A percentile compares a stretch with the other conserved stretches of the same genome.
Conservation (phyloP, 768 basidiomycete genomes). For the Pleurotus tuber-regium region DNA sequence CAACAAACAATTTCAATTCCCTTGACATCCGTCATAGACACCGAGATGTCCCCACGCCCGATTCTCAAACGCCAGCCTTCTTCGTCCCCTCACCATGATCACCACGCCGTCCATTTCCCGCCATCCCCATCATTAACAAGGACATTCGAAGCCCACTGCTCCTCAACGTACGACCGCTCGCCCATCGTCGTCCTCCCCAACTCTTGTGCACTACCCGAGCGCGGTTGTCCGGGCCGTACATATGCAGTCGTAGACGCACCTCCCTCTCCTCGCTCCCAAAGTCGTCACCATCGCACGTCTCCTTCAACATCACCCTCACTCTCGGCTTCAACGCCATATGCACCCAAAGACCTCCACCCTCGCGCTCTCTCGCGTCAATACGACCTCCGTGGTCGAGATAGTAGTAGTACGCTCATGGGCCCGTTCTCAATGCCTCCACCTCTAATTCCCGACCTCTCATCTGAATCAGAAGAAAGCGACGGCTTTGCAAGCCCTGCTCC, state of each 20-base stretch:
- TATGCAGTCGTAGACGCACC: conserved; percentile 48
- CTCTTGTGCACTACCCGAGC: conserved; percentile 71
- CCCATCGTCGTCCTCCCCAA: conserved; percentile 76
- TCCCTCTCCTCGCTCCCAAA: conserved; percentile 10
- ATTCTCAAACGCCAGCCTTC: conserved; percentile 53
- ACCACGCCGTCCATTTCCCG: conserved; percentile 47
- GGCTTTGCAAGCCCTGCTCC: conserved; percentile 39
- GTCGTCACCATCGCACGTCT: not conserved
- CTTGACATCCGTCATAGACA: not conserved
- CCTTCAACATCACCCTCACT: not conserved
- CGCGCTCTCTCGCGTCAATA: conserved; percentile 28
- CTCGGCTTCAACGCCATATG: conserved; percentile 18
- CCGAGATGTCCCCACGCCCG: conserved; percentile 46
- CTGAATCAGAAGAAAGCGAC: conserved; percentile 67
- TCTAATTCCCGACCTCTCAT: conserved; percentile 60
- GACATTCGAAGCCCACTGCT: conserved; percentile 50
- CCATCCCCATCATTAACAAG: conserved; percentile 51
- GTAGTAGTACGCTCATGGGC: conserved; percentile 15
- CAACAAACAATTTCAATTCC: too few species aligned
- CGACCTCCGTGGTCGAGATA: conserved; percentile 13
- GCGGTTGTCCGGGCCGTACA: conserved; percentile 73
- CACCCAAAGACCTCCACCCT: conserved; percentile 45
- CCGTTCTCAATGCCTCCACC: conserved; percentile 37
- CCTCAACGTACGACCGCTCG: conserved; percentile 73
- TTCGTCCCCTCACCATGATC: conserved; percentile 24